Evolutionary conservation across 352 stramenopile genomes (phyloP).

Genomic region (Pythium vanterpoolii): DNA sequence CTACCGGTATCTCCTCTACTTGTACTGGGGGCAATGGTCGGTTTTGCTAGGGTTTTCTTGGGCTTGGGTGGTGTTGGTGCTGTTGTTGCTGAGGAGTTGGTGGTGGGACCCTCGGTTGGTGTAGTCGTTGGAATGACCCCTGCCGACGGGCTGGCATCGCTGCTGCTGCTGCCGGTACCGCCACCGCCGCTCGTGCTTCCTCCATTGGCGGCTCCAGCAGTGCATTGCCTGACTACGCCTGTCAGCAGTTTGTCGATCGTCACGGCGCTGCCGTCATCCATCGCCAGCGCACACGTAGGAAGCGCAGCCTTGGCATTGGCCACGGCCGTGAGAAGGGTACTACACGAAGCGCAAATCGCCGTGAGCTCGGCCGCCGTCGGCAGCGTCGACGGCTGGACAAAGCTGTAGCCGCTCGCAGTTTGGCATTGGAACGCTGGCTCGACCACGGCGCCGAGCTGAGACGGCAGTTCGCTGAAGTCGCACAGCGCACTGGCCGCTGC

Average conservation of each 20-base stretch:
- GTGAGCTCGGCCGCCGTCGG: slow-evolving; percentile 15
- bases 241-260: slow-evolving; percentile 15
- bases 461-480: slow-evolving; percentile 19
- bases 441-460: slow-evolving; percentile 14
- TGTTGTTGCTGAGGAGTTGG: too few species aligned
- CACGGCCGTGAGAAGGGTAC: slow-evolving; percentile 5
- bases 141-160: not conserved
- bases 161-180: not conserved
- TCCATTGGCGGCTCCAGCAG: not conserved
- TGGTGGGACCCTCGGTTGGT: not conserved
- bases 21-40: not conserved
- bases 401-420: slow-evolving; percentile 21
- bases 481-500: not conserved
- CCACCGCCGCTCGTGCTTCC: not conserved
- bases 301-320: not conserved
- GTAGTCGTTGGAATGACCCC: slow-evolving; percentile 2
- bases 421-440: slow-evolving; percentile 27
- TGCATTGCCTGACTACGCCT: slow-evolving; percentile 13
- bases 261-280: slow-evolving; percentile 20
- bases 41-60: not conserved
- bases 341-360: slow-evolving; percentile 17
- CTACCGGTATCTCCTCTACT: too few species aligned
- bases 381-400: slow-evolving; percentile 18
- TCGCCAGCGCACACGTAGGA: slow-evolving; percentile 10
- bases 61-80: not conserved